Base-by-base conservation (phyloP, 129 eudicot genomes). In the Chrysanthemum seticuspe region DNA sequence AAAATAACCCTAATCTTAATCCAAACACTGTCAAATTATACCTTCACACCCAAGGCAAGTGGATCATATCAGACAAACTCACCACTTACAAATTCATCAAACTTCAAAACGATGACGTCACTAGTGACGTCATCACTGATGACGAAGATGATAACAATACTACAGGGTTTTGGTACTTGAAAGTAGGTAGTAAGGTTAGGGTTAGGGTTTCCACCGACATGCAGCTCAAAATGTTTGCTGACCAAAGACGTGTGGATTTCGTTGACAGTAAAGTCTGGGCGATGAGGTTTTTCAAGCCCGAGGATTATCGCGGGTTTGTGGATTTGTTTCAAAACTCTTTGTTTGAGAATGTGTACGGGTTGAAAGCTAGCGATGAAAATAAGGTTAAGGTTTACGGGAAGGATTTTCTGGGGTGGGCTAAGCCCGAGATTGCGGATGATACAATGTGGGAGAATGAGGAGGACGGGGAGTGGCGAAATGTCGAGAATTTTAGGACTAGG, bases 191-290 rank as follows among this genome's bases (percentile, higher is more conserved):
- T 58, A 94, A 94, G 52, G 73, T 94, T 80, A 76, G 76, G 67
- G 96, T 67, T 73, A 87, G 85, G 88, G 93, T 94, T 75, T 83
- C 90, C n/a, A 81, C 85, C 16, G 94, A 94, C 61, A 7, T 94
- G 89, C 97, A 94, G 67, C 74, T 94, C 93, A 94, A 94, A 70
- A 86, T 85, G 83, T 86, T 90, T 74, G 96, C 93, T 4, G 99
- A 94, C 21, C 99, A 94, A 79, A 74, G 91, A 19, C 82, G 99
- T 75, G 91, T 90, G 57, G 99, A 90, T 83, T 94, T 94, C 14
- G 96, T 94, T 50, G 85, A 83, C 13, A 52, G 67, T 14, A 94
- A 96, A 0, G 99, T 94, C 7, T 94, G 99, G 99, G 97, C 99
- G 23, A 48, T 94, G 88, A 90, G 63, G 56, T 90, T 94, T 67